Percentiles rank a stretch among this genome's conserved stretches.
Conservation (phyloP, 495 filamentous ascomycete genomes). For the Symbiotaphrina buchneri region DNA sequence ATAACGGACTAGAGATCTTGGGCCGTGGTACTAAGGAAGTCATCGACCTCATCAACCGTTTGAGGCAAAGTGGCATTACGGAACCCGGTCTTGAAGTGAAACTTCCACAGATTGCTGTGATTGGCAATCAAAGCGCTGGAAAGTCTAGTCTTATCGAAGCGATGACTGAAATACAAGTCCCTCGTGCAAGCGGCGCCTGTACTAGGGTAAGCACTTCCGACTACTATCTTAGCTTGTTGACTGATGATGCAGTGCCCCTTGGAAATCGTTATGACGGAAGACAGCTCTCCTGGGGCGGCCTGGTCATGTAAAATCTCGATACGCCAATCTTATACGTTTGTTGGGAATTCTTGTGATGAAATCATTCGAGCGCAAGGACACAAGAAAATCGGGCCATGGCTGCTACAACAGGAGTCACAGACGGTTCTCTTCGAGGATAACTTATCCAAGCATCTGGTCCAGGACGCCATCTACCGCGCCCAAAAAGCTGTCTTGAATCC, state of each 20-base stretch:
- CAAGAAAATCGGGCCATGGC: constrained; percentile 2
- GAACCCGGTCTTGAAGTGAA: constrained; percentile 11
- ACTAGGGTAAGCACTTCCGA: constrained; percentile 8
- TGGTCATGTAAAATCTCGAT: constrained; percentile 12
- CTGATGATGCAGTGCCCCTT: constrained; percentile 10
- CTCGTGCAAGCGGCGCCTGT: constrained; percentile 11
- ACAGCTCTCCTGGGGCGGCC: constrained; percentile 2
- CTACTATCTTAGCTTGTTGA: neutral
- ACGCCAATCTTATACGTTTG: constrained; percentile 4
- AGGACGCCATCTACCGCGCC: constrained; percentile 9
- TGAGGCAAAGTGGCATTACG: constrained; percentile 12
- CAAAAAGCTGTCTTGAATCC: constrained; percentile 12
- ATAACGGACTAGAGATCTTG: constrained; percentile 8
- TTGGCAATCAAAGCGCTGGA: constrained; percentile 14
- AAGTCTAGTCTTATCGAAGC: constrained; percentile 14
- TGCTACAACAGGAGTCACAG: constrained; percentile 5
- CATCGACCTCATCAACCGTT: constrained; percentile 12
- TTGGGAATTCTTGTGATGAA: constrained; percentile 8
- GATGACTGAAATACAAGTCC: constrained; percentile 10
- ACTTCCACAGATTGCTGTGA: constrained; percentile 12
- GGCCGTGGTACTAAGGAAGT: constrained; percentile 12
- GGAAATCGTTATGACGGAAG: constrained; percentile 13
- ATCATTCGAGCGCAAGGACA: constrained; percentile 8
- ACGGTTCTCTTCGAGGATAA: constrained; percentile 11
- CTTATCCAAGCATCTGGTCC: constrained; percentile 9